A percentile compares a stretch with the other conserved stretches of the same genome.
Conservation (phyloP, 495 filamentous ascomycete genomes). For the Aspergillus leporis region DNA sequence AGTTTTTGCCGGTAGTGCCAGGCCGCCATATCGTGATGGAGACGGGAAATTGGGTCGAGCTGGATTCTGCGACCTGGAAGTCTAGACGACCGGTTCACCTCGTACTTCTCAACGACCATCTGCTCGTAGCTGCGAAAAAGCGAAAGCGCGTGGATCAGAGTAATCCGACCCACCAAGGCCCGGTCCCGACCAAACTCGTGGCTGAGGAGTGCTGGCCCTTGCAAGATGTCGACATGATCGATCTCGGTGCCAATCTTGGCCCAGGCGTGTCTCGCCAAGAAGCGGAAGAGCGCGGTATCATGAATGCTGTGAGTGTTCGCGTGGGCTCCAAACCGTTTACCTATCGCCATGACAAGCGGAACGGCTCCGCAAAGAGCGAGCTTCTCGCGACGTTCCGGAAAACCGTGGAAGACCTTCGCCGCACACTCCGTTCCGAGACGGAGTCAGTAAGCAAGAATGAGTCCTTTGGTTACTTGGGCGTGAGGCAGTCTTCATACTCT, state of each 20-base stretch:
- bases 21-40: conserved; percentile 91
- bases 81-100: conserved; percentile 80
- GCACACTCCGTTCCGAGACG: conserved; percentile 76
- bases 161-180: conserved; percentile 51
- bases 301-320: conserved; percentile 87
- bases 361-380: conserved; percentile 71
- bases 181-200: conserved; percentile 75
- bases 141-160: conserved; percentile 80
- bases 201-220: conserved; percentile 95
- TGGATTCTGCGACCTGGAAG: conserved; percentile 97
- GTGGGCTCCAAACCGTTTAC: conserved; percentile 91
- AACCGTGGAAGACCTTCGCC: conserved; percentile 84
- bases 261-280: conserved; percentile 56
- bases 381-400: conserved; percentile 88
- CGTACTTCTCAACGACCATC: conserved; percentile 90
- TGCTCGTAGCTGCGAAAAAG: conserved; percentile 86
- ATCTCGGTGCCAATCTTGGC: conserved; percentile 67
- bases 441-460: conserved; percentile 80
- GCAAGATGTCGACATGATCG: conserved; percentile 89
- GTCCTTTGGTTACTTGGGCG: conserved; percentile 72
- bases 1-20: conserved; percentile 87
- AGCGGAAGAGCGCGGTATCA: conserved; percentile 63
- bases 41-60: conserved; percentile 87
- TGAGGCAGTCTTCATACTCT: conserved; percentile 30
- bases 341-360: conserved; percentile 76